A percentile compares a stretch with the other conserved stretches of the same genome.
Evolutionary conservation across 805 yeast species (phyloP).

Genomic region (Wickerhamomyces tratensis): DNA sequence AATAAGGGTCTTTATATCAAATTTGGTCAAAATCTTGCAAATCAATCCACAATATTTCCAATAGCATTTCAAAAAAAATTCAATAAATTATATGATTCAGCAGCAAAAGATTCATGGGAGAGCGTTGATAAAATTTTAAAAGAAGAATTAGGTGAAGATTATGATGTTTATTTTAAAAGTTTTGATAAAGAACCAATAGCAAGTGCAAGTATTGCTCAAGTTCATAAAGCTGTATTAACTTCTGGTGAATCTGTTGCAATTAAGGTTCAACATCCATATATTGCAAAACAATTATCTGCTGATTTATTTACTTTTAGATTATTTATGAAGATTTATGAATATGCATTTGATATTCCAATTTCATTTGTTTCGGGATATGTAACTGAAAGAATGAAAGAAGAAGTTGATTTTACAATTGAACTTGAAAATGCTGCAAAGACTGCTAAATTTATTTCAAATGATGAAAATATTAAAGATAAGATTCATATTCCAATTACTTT

Average conservation of each 20-base stretch:
- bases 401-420: slow-evolving; percentile 54
- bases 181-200: slow-evolving; percentile 57
- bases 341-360: slow-evolving; percentile 56
- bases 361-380: slow-evolving; percentile 46
- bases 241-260: slow-evolving; percentile 49
- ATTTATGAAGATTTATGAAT: slow-evolving; percentile 43
- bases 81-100: slow-evolving; percentile 52
- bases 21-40: slow-evolving; percentile 72
- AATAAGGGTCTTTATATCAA: slow-evolving; percentile 64
- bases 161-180: slow-evolving; percentile 27
- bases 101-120: slow-evolving; percentile 50
- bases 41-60: slow-evolving; percentile 65
- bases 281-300: slow-evolving; percentile 46
- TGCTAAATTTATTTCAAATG: slow-evolving; percentile 27
- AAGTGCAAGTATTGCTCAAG: slow-evolving; percentile 70
- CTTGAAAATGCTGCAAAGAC: slow-evolving; percentile 38
- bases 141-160: slow-evolving; percentile 32
- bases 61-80: slow-evolving; percentile 50
- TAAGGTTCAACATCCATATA: slow-evolving; percentile 57
- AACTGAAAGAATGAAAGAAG: slow-evolving; percentile 45
- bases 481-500: slow-evolving; percentile 50
- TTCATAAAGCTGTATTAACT: slow-evolving; percentile 41
- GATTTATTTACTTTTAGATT: slow-evolving; percentile 52
- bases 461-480: slow-evolving; percentile 27
- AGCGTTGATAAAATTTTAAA: slow-evolving; percentile 30